Conservation (phyloP, 495 filamentous ascomycete genomes). For the Penicillium simplicissimum region DNA sequence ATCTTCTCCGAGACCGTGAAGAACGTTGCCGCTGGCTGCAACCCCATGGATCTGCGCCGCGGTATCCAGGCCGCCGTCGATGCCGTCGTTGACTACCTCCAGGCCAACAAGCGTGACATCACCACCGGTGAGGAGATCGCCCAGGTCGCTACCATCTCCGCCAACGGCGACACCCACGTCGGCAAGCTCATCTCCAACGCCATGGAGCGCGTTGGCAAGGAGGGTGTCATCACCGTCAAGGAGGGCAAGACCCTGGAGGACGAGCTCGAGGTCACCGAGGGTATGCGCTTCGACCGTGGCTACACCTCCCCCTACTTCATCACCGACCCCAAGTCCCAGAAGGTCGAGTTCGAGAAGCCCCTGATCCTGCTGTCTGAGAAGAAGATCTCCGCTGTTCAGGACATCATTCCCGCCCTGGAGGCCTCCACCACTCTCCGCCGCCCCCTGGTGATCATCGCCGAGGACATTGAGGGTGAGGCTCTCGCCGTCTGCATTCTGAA, state of each 20-base stretch:
- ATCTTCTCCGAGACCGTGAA: slow-evolving; percentile 99
- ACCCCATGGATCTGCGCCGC: slow-evolving; percentile 97
- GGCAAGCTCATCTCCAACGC: slow-evolving; percentile 94
- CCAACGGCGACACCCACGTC: slow-evolving; percentile 95
- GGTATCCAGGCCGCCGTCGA: slow-evolving; percentile 97
- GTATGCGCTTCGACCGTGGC: slow-evolving; percentile 99
- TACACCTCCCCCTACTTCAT: slow-evolving; percentile 99
- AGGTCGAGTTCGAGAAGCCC: slow-evolving; percentile 99
- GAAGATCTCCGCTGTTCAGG: slow-evolving; percentile 98
- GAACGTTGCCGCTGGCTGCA: slow-evolving; percentile 99
- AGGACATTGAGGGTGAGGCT: slow-evolving; percentile 98
- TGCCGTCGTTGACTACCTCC: slow-evolving; percentile 88
- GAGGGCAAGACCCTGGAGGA: slow-evolving; percentile 98
- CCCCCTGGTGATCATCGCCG: slow-evolving; percentile 96
- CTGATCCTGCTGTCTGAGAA: slow-evolving; percentile 97
- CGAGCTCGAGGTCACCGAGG: slow-evolving; percentile 97
- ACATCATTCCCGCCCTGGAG: slow-evolving; percentile 97
- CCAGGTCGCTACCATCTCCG: slow-evolving; percentile 96
- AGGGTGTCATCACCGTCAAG: slow-evolving; percentile 99
- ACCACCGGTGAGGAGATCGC: slow-evolving; percentile 97
- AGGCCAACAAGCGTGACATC: slow-evolving; percentile 92
- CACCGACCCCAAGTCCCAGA: slow-evolving; percentile 96
- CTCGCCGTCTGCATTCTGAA: slow-evolving; percentile 98
- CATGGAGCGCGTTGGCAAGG: slow-evolving; percentile 99
- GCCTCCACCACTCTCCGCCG: slow-evolving; percentile 93